Evolutionary conservation across 2,329 filamentous ascomycete genomes (phyloP).

Genomic region (Raffaelea ambrosiae): DNA sequence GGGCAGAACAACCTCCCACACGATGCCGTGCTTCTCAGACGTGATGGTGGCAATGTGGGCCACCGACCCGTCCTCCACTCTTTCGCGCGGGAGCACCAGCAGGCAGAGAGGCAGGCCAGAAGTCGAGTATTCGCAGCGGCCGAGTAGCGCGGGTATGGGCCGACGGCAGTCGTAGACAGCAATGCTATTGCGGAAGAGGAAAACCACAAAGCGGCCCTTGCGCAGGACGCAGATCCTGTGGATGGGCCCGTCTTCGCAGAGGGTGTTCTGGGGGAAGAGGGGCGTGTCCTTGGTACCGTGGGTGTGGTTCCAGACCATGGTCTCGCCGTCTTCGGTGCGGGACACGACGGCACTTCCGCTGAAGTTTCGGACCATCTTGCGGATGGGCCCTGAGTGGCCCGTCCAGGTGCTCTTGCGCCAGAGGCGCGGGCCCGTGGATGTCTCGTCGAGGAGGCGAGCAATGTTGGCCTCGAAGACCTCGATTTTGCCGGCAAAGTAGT

Average conservation of each 20-base stretch:
- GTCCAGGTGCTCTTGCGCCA: slow-evolving; percentile 63
- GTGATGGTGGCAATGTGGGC: slow-evolving; percentile 76
- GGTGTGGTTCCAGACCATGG: slow-evolving; percentile 72
- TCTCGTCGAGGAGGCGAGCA: slow-evolving; percentile 71
- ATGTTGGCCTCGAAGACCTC: slow-evolving; percentile 73
- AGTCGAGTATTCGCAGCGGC: slow-evolving; percentile 47
- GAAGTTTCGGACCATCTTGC: slow-evolving; percentile 80
- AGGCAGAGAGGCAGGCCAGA: slow-evolving; percentile 71
- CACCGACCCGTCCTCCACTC: slow-evolving; percentile 45
- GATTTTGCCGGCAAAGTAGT: slow-evolving; percentile 79
- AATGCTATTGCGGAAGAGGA: slow-evolving; percentile 62
- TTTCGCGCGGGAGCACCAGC: slow-evolving; percentile 59
- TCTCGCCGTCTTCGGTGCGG: slow-evolving; percentile 68
- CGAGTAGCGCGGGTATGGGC: slow-evolving; percentile 49
- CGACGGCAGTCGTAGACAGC: slow-evolving; percentile 72
- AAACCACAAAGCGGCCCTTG: slow-evolving; percentile 72
- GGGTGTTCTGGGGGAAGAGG: slow-evolving; percentile 45
- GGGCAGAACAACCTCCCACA: slow-evolving; percentile 69
- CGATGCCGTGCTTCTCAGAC: slow-evolving; percentile 67
- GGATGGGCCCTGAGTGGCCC: slow-evolving; percentile 71
- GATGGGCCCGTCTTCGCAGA: slow-evolving; percentile 62
- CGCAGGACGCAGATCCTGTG: slow-evolving; percentile 72
- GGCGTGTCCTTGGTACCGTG: slow-evolving; percentile 36
- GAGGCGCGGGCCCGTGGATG: slow-evolving; percentile 51
- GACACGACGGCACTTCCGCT: slow-evolving; percentile 75